A percentile compares a stretch with the other conserved stretches of the same genome.
These are phyloP conservation scores for Boletus reticulatus DNA, from an alignment of 768 basidiomycete genomes.

Conservation along the genomic window DNA sequence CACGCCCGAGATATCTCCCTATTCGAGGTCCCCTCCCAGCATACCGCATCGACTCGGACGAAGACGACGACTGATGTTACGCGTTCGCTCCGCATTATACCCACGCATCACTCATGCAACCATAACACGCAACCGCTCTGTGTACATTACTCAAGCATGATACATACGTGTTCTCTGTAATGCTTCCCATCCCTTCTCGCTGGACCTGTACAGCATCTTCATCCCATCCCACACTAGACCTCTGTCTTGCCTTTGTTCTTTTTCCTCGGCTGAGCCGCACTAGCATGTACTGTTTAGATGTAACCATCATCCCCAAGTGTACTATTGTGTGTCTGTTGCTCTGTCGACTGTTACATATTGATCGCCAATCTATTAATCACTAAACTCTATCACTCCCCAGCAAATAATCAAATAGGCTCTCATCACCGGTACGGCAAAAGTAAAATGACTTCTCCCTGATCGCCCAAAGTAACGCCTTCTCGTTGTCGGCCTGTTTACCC, in stretches of 20 bases:
- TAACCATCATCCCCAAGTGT: not conserved
- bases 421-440: too few species aligned
- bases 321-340: not conserved
- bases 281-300: not conserved
- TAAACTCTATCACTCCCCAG: not conserved
- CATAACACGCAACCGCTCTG: not conserved
- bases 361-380: not conserved
- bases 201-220: too few species aligned
- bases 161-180: constrained; percentile 12
- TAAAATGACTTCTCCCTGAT: constrained; percentile 74
- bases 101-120: not conserved
- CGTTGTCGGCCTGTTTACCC: constrained; percentile 71
- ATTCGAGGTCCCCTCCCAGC: constrained; percentile 15
- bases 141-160: constrained; percentile 11
- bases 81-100: constrained; percentile 11
- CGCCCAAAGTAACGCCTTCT: constrained; percentile 74
- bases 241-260: not conserved
- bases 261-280: too few species aligned
- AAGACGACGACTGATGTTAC: constrained; percentile 18
- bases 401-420: too few species aligned
- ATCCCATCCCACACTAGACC: not conserved
- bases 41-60: constrained; percentile 25
- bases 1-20: constrained; percentile 11
- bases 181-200: not conserved
- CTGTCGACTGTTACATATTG: not conserved